Evolutionary conservation across 1,284 basidiomycete species (phyloP).

Genomic region (Leccinum solheimii): DNA sequence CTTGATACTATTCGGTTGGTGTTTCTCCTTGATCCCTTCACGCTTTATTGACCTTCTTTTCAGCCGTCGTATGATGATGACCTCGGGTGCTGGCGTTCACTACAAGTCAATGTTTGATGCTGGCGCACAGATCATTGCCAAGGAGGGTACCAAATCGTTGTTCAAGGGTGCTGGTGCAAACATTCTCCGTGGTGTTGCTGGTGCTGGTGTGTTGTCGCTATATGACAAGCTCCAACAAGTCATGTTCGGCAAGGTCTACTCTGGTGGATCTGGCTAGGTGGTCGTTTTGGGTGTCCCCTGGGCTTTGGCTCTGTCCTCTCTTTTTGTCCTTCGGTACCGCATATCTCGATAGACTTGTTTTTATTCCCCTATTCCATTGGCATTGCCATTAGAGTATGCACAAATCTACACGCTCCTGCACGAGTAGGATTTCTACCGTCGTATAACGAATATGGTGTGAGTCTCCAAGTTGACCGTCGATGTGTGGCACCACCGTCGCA

Average conservation of each 20-base stretch:
- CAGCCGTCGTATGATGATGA: slow-evolving; percentile 97
- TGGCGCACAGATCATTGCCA: slow-evolving; percentile 80
- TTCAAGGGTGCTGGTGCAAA: slow-evolving; percentile 98
- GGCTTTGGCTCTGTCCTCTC: slow-evolving; percentile 37
- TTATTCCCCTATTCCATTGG: slow-evolving; percentile 31
- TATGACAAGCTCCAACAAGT: slow-evolving; percentile 92
- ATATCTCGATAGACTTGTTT: slow-evolving; percentile 38
- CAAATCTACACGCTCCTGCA: slow-evolving; percentile 25
- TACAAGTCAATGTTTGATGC: slow-evolving; percentile 93
- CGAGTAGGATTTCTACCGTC: slow-evolving; percentile 20
- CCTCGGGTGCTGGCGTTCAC: slow-evolving; percentile 80
- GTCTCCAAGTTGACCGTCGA: neutral
- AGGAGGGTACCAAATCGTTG: slow-evolving; percentile 88
- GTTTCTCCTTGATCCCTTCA: neutral
- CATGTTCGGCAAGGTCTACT: slow-evolving; percentile 96
- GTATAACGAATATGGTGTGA: slow-evolving; percentile 19
- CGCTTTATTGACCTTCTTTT: slow-evolving; percentile 17
- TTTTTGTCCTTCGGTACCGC: slow-evolving; percentile 21
- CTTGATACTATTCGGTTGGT: slow-evolving; percentile 88
- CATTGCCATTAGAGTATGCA: slow-evolving; percentile 26
- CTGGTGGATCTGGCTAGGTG: slow-evolving; percentile 54
- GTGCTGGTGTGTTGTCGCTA: slow-evolving; percentile 94
- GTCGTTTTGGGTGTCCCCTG: slow-evolving; percentile 14
- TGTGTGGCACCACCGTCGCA: neutral
- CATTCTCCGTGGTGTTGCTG: slow-evolving; percentile 97